Percentiles rank a stretch among this genome's conserved stretches.
These are phyloP conservation scores for Myxozyma sirexii DNA, from an alignment of 805 yeast genomes.

Conservation along the genomic window DNA sequence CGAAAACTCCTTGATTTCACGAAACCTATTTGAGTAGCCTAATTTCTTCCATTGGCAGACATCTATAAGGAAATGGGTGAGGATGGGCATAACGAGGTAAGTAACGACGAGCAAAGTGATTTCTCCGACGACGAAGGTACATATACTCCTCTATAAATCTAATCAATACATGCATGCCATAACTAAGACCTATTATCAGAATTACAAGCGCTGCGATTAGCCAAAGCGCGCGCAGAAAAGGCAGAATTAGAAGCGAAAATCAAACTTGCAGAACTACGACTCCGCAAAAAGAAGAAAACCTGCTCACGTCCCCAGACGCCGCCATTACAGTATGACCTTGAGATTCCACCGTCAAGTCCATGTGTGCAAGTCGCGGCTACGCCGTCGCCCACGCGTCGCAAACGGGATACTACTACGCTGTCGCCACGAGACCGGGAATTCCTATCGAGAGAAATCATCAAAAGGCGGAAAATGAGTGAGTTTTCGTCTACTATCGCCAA, in stretches of 20 bases:
- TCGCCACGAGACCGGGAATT: conserved; percentile 6
- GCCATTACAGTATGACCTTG: neutral
- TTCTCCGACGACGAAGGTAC: conserved; percentile 6
- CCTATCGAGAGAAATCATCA: conserved; percentile 14
- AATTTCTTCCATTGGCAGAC: too few relatives aligned
- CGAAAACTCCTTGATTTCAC: too few relatives aligned
- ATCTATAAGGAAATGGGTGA: too few relatives aligned
- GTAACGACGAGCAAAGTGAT: neutral
- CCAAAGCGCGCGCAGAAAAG: conserved; percentile 15
- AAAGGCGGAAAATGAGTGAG: conserved; percentile 14
- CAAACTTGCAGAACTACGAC: conserved; percentile 5
- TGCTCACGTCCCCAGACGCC: neutral
- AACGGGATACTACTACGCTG: neutral
- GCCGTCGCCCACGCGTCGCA: neutral
- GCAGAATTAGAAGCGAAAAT: conserved; percentile 21
- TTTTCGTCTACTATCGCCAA: conserved; percentile 13
- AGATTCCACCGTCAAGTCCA: neutral
- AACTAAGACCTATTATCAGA: neutral
- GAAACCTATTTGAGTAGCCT: too few relatives aligned
- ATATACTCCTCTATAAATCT: neutral
- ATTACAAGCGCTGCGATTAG: conserved; percentile 9
- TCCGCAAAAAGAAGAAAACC: neutral
- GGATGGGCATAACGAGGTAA: neutral
- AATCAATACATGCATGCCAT: neutral
- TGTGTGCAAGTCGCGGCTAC: neutral